Evolutionary conservation across 1,139 yeast species (phyloP).

Genomic region (Kodamaea sp.): DNA sequence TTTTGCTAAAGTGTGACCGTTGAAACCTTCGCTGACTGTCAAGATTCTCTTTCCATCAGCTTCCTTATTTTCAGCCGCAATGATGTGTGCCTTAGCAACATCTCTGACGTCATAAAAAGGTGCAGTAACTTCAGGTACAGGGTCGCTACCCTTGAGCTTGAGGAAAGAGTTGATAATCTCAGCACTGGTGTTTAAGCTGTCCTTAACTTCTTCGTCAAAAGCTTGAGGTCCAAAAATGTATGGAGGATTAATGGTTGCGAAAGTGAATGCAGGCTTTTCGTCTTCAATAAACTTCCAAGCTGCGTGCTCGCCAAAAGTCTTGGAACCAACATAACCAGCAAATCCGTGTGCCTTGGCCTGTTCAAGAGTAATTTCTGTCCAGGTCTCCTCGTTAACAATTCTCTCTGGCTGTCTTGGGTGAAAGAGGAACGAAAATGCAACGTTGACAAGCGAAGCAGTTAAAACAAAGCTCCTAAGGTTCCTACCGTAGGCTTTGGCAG

Average conservation of each 20-base stretch:
- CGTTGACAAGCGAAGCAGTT: slow-evolving; percentile 29
- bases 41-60: slow-evolving; percentile 30
- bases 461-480: slow-evolving; percentile 28
- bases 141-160: slow-evolving; percentile 19
- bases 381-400: slow-evolving; percentile 26
- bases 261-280: slow-evolving; percentile 17
- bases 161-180: slow-evolving; percentile 23
- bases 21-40: too few species aligned
- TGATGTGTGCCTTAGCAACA: slow-evolving; percentile 37
- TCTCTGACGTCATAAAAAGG: slow-evolving; percentile 43
- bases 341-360: slow-evolving; percentile 22
- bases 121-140: slow-evolving; percentile 24
- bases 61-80: slow-evolving; percentile 28
- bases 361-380: slow-evolving; percentile 47
- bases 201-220: slow-evolving; percentile 17
- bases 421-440: slow-evolving; percentile 12
- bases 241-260: slow-evolving; percentile 20
- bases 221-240: slow-evolving; percentile 33
- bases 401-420: slow-evolving; percentile 7
- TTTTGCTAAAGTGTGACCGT: too few species aligned
- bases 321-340: slow-evolving; percentile 34
- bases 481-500: slow-evolving; percentile 24
- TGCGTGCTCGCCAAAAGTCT: slow-evolving; percentile 41
- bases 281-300: slow-evolving; percentile 43
- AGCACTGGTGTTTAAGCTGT: slow-evolving; percentile 19